Base-by-base conservation (phyloP, 371 early-diverging fungal species). In the Mucor lusitanicus region DNA sequence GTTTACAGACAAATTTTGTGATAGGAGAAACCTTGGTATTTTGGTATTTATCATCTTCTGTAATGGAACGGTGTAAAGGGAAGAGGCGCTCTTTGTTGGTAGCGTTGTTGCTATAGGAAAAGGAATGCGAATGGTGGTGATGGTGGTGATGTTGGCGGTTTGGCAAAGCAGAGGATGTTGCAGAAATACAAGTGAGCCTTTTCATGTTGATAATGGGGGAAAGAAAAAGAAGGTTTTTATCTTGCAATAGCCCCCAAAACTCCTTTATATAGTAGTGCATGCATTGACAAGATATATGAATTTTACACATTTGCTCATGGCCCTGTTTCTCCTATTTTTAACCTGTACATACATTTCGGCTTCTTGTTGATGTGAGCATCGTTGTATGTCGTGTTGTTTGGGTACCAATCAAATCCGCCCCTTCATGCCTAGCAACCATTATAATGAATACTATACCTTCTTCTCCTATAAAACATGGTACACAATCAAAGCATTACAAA, bases 31-130 rank as follows among this genome's bases (percentile, higher is more conserved):
- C 54, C n/a, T 61, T 54, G n/a, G 44, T 61, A 23, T 60, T 40
- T 21, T 54, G 28, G 62, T 68, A 53, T 23, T 59, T 25, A 59
- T 65, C 60, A 39, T 73, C 70, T 21, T 69, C 64, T 48, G 70
- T 69, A 13, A 69, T 54, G n/a, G 73, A 73, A 13, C 73, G 65
- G 55, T 73, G 63, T 32, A 73, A 57, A 30, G 73, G 73, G 30
- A 69, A n/a, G 28, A 62, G 21, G 23, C 37, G 62, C 2, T 70
- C 66, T 44, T 70, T 70, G 37, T 28, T 21, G 4, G 55, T 7
- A 8, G 15, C 53, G 28, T 12, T 17, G 46, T 17, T 60, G 27
- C 3, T 69, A 17, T 46, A 9, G 5, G 33, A 32, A n/a, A 50
- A 56, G 21, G 48, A 44, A 64, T 64, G 59, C 9, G 57, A 58